phyloP scores from a whole-genome alignment of 139 green algal species.

The Spirogloea muscicola region DNA sequence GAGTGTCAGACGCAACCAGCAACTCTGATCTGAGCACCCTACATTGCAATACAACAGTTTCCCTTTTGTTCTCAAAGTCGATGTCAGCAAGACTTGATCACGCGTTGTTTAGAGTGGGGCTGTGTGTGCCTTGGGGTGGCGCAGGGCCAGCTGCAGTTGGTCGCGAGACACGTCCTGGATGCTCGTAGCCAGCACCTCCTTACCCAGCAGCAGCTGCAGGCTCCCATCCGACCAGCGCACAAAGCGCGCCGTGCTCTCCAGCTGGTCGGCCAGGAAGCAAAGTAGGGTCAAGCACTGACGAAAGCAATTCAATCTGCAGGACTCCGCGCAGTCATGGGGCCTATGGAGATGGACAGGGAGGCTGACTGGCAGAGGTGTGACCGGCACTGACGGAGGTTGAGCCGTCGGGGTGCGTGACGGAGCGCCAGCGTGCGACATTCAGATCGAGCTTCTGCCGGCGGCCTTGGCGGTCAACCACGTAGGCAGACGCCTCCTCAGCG shows the following conservation, averaged over 20 bases:
- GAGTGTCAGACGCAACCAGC: no score
- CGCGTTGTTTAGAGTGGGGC: no score
- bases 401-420: no score
- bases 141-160: constrained; percentile 18
- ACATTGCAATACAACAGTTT: no score
- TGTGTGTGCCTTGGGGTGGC: constrained; percentile 20
- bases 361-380: neutral
- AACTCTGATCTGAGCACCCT: no score
- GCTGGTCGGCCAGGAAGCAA: neutral
- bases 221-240: constrained; percentile 52
- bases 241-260: constrained; percentile 51
- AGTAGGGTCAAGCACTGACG: constrained; percentile 56
- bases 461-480: no score
- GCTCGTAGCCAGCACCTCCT: constrained; percentile 39
- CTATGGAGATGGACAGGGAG: neutral
- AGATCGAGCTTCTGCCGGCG: no score
- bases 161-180: constrained; percentile 16
- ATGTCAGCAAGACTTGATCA: no score
- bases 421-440: no score
- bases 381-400: constrained; percentile 46
- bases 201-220: constrained; percentile 42
- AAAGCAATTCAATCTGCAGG: constrained; percentile 48
- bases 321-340: neutral
- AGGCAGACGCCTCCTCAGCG: no score
- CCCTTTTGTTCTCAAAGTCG: no score